Evolutionary conservation across 1,284 basidiomycete genomes (phyloP), one percentile per base, ranked within the genome.

Genomic region (Sporisorium exsertum): DNA sequence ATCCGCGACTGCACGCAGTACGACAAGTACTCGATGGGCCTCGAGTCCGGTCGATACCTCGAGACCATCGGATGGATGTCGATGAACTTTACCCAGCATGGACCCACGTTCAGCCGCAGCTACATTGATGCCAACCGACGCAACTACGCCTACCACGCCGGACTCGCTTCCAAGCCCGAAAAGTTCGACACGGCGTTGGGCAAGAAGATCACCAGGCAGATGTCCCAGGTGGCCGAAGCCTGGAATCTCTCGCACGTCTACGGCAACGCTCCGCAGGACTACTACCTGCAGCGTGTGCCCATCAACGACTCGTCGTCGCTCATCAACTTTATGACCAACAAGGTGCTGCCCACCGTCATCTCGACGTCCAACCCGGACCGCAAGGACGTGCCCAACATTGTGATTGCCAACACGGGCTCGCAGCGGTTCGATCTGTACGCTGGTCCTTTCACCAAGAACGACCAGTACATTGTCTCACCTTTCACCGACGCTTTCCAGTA

Each of bases 61-160:
- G 78, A 72, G 63, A 82, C 73, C 51, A 63, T 77, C 40, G 72
- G 70, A 37, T 75, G 73, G 72, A 42, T 67, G 26, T 63, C 70
- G 59, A 63, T 73, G 63, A 53, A 78, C 53, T 68, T 77, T 47
- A 78, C 78, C 43, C 49, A 72, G 49, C 33, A 62, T 9, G 61
- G 62, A n/a, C 80, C 87, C 13, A 76, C 81, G 4, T 84, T 87
- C 20, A 81, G 85, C 54, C 73, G 88, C 26, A 73, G 86, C 20
- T 88, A 88, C 79, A 80, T 88, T 32, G 87, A 88, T 63, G 87
- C 86, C 50, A 88, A 88, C 76, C 82, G 85, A 1, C 81, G 83
- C 42, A 83, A 86, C 72, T 87, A 77, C 47, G 70, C 78, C 29
- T 71, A 56, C 67, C 78, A 79, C 46, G 75, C 78, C 12, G 64